Percentiles rank a stretch among this genome's conserved stretches.
Conservation (phyloP, 306 rosid species). For the Glycine soja region DNA sequence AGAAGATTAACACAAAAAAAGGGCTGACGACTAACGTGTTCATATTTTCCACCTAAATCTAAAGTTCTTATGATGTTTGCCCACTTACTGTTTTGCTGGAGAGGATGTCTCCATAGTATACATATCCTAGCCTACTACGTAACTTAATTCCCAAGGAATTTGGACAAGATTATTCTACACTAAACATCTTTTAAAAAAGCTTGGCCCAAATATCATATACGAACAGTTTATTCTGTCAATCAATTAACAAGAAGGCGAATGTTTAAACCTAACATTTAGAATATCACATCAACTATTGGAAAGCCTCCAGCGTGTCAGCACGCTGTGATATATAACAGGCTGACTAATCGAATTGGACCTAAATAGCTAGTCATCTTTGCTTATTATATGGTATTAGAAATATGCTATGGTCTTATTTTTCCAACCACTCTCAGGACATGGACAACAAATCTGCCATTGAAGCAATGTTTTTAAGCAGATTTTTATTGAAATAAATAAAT, state of each 20-base stretch:
- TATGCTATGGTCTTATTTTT: constrained; percentile 13
- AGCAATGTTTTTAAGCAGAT: constrained; percentile 1
- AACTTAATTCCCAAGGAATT: background rate
- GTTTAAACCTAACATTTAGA: background rate
- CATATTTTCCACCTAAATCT: too few relatives aligned
- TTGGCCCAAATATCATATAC: background rate
- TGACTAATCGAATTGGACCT: constrained; percentile 41
- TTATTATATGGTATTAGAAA: constrained; percentile 1
- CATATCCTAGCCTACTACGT: background rate
- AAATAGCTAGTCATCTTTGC: constrained; percentile 4
- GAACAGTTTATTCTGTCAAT: background rate
- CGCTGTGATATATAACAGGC: constrained; percentile 50
- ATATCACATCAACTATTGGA: constrained; percentile 28
- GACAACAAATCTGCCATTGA: constrained; percentile 49
- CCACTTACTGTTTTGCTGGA: too few relatives aligned
- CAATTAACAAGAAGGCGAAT: background rate
- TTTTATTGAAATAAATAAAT: background rate
- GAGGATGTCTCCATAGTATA: background rate
- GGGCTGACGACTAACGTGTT: too few relatives aligned
- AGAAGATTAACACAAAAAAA: background rate
- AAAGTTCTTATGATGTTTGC: too few relatives aligned
- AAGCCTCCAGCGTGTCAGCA: constrained; percentile 12
- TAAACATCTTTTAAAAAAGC: background rate
- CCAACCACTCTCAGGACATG: constrained; percentile 49
- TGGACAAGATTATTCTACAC: background rate